phyloP scores from a whole-genome alignment of 257 asterid species.

The Solanum tacnaense region DNA sequence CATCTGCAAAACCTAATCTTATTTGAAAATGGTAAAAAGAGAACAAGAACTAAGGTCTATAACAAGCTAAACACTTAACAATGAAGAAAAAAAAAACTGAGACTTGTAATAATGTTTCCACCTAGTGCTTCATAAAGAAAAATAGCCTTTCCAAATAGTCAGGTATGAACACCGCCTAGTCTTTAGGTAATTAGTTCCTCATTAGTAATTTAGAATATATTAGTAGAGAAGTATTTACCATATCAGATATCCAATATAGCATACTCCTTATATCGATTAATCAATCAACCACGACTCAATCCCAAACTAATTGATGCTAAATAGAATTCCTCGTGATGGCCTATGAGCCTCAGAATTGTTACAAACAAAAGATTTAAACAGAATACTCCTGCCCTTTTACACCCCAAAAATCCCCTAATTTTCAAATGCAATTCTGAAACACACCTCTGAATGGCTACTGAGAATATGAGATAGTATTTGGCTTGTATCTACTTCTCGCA shows the following conservation, averaged over 20 bases:
- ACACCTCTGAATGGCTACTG: slow-evolving; percentile 36
- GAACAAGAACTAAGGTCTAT: background rate
- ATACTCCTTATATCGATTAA: background rate
- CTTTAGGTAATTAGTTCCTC: background rate
- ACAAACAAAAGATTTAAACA: background rate
- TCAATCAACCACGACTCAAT: background rate
- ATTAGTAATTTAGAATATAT: background rate
- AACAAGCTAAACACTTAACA: background rate
- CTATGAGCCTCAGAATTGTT: background rate
- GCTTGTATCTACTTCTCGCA: slow-evolving; percentile 88
- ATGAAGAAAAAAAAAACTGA: background rate
- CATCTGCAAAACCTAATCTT: slow-evolving; percentile 41
- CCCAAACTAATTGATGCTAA: background rate
- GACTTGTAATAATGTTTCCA: background rate
- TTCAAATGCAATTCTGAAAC: background rate
- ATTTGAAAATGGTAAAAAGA: slow-evolving; percentile 15
- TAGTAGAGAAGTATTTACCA: background rate
- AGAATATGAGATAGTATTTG: slow-evolving; percentile 46
- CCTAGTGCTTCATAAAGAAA: background rate
- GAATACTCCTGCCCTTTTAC: background rate
- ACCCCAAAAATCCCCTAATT: background rate
- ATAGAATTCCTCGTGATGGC: background rate
- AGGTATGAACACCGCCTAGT: background rate
- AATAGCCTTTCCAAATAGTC: background rate
- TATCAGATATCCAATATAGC: background rate